These are phyloP conservation scores for Vigna mungo DNA, from an alignment of 306 rosid genomes.

Conservation along the genomic window DNA sequence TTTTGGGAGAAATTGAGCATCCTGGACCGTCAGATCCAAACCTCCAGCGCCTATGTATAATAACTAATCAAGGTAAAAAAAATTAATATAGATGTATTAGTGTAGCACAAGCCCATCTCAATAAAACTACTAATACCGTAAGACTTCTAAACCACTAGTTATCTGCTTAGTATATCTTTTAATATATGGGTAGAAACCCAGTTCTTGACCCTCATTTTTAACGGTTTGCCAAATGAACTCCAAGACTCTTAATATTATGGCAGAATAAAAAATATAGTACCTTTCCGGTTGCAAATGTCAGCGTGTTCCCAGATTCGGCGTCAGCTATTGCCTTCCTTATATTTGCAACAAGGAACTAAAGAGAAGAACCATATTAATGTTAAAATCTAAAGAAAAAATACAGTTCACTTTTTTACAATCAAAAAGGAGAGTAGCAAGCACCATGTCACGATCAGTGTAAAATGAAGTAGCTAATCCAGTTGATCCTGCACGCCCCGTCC, in stretches of 20 bases:
- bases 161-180: neutral
- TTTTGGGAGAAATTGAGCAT: neutral
- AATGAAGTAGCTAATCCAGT: conserved; percentile 83
- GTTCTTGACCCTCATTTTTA: neutral
- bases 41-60: neutral
- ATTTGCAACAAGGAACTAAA: conserved; percentile 77
- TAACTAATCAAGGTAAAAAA: conserved; percentile 15
- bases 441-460: conserved; percentile 84
- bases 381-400: conserved; percentile 30
- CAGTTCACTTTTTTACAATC: neutral
- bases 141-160: conserved; percentile 3
- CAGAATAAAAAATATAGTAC: conserved; percentile 46
- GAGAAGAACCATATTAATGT: conserved; percentile 40
- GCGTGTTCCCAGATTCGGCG: conserved; percentile 71
- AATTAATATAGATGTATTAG: neutral
- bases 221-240: conserved; percentile 14
- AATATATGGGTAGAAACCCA: neutral
- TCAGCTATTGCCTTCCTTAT: conserved; percentile 89
- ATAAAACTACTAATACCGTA: conserved; percentile 1
- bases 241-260: conserved; percentile 5
- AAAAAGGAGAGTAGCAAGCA: conserved; percentile 41
- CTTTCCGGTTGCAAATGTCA: conserved; percentile 84
- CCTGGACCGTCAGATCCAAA: neutral
- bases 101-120: conserved; percentile 4
- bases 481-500: conserved; percentile 93